A percentile compares a stretch with the other conserved stretches of the same genome.
Evolutionary conservation across 768 basidiomycete species (phyloP).

Genomic region (Coprinellus micaceus): DNA sequence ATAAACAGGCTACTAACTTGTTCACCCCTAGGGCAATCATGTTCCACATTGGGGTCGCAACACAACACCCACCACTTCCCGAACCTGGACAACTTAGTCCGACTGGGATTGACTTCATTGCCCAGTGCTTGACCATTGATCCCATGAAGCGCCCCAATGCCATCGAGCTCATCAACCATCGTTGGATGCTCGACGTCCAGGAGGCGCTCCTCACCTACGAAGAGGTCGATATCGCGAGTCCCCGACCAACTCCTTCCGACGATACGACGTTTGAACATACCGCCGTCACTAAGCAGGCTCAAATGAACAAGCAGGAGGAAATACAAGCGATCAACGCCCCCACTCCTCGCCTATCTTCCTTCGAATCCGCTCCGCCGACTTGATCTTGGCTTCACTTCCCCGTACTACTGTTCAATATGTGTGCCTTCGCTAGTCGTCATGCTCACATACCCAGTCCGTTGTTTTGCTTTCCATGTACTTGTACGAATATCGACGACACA

Average conservation of each 20-base stretch:
- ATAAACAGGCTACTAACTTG: not conserved
- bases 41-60: conserved; percentile 98
- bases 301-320: conserved; percentile 56
- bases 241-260: conserved; percentile 35
- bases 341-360: conserved; percentile 48
- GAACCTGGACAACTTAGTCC: conserved; percentile 87
- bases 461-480: not conserved
- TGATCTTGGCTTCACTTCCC: not conserved
- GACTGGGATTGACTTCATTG: conserved; percentile 90
- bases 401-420: not conserved
- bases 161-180: conserved; percentile 77
- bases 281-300: conserved; percentile 52
- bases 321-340: conserved; percentile 50
- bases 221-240: conserved; percentile 49
- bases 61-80: conserved; percentile 92
- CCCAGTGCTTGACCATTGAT: conserved; percentile 86
- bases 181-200: conserved; percentile 85
- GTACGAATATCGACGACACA: not conserved
- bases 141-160: conserved; percentile 81
- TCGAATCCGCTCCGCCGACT: conserved; percentile 21
- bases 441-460: too few relatives aligned
- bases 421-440: not conserved
- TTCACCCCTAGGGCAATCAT: conserved; percentile 83
- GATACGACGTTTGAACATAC: conserved; percentile 50
- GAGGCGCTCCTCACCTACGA: conserved; percentile 68